Evolutionary conservation across 768 basidiomycete genomes (phyloP).

Genomic region (Mycena crocata): DNA sequence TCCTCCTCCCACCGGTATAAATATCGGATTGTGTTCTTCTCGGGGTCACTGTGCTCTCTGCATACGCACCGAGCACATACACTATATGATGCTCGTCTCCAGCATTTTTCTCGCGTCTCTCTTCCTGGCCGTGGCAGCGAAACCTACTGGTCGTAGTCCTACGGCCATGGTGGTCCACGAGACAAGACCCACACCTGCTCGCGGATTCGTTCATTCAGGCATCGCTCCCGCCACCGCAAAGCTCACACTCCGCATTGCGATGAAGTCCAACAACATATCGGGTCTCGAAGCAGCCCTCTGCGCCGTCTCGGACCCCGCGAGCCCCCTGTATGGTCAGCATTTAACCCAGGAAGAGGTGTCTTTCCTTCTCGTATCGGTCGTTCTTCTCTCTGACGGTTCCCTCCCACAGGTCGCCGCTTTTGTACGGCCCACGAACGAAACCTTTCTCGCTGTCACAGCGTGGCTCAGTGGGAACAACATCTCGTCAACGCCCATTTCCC

Average conservation of each 20-base stretch:
- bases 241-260: slow-evolving; percentile 12
- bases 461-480: slow-evolving; percentile 53
- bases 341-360: slow-evolving; percentile 17
- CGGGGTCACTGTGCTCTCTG: too few species aligned
- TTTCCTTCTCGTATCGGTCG: background rate
- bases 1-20: too few species aligned
- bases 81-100: slow-evolving; percentile 9
- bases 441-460: slow-evolving; percentile 43
- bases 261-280: slow-evolving; percentile 23
- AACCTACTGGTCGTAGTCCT: slow-evolving; percentile 12
- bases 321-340: slow-evolving; percentile 22
- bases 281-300: slow-evolving; percentile 18
- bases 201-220: slow-evolving; percentile 20
- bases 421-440: slow-evolving; percentile 49
- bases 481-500: slow-evolving; percentile 30
- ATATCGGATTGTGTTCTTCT: too few species aligned
- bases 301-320: slow-evolving; percentile 14
- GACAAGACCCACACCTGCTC: background rate
- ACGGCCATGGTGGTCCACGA: slow-evolving; percentile 20
- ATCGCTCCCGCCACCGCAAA: background rate
- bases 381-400: background rate
- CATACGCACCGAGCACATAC: too few species aligned
- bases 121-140: slow-evolving; percentile 7
- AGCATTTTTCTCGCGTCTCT: slow-evolving; percentile 9
- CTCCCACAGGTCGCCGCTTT: slow-evolving; percentile 46